Percentiles rank a stretch among this genome's conserved stretches.
Evolutionary conservation across 176 grass and related monocot genomes (phyloP).

Genomic region (Oryza glumipatula): DNA sequence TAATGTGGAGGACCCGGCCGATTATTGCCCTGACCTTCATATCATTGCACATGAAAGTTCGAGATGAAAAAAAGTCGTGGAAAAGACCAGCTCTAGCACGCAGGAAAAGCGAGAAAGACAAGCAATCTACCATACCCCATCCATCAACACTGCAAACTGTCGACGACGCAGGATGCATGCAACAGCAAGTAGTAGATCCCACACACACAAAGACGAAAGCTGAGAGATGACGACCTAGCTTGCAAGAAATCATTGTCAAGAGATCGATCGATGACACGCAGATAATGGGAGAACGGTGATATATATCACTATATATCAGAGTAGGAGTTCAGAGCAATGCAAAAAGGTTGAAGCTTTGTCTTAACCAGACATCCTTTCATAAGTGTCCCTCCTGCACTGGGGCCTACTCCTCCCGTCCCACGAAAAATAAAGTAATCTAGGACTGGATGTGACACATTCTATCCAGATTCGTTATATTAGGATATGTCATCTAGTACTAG

Average conservation of each 20-base stretch:
- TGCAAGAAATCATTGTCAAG: background rate
- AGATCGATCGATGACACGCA: background rate
- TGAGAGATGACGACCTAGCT: background rate
- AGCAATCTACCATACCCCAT: conserved; percentile 11
- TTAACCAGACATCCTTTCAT: too few relatives aligned
- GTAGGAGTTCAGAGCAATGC: background rate
- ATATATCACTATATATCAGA: background rate
- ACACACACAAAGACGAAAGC: background rate
- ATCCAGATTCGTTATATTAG: too few relatives aligned
- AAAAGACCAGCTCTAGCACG: conserved; percentile 10
- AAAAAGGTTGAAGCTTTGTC: background rate
- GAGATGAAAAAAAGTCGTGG: conserved; percentile 5
- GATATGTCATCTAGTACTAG: too few relatives aligned
- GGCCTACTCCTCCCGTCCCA: too few relatives aligned
- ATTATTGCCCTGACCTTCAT: background rate
- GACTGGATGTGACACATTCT: too few relatives aligned
- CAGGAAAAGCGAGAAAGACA: conserved; percentile 40
- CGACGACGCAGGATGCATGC: conserved; percentile 5
- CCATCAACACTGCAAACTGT: background rate
- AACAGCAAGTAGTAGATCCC: conserved; percentile 6
- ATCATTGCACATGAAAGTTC: background rate
- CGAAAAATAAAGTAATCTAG: too few relatives aligned
- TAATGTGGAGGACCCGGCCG: background rate
- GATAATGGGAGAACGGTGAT: background rate
- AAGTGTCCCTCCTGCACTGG: too few relatives aligned